A percentile compares a stretch with the other conserved stretches of the same genome.
phyloP scores from a whole-genome alignment of 148 eudicot genomes.

The Pouteria glomerata region DNA sequence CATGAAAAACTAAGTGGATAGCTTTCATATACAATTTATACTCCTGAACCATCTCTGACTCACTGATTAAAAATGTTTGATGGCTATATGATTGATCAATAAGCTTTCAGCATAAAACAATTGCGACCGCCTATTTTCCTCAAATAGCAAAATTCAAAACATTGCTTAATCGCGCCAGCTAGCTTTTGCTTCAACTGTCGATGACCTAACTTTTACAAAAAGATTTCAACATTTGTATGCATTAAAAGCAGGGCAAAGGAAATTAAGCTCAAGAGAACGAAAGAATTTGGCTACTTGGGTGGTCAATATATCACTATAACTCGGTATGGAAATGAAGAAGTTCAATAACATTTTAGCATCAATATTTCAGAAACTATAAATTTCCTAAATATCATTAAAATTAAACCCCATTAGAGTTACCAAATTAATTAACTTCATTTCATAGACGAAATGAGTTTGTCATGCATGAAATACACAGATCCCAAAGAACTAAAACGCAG shows the following conservation, averaged over 20 bases:
- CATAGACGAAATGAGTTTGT: not conserved
- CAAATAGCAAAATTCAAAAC: not conserved
- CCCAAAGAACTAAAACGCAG: not conserved
- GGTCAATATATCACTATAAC: not conserved
- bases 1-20: not conserved
- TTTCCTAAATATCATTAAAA: not conserved
- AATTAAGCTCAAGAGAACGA: not conserved
- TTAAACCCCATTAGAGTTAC: not conserved
- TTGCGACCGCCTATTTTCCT: not conserved
- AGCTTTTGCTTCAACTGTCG: not conserved
- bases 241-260: not conserved
- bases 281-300: not conserved
- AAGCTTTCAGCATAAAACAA: not conserved
- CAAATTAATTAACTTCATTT: not conserved
- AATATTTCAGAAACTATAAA: not conserved
- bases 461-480: too few relatives aligned
- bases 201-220: not conserved
- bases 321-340: not conserved
- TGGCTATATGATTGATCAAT: not conserved
- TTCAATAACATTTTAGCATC: not conserved
- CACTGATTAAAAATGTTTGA: not conserved
- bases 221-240: not conserved
- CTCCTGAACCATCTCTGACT: not conserved
- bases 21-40: not conserved
- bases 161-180: not conserved